Base-by-base conservation (phyloP, 192 early-diverging fungal species). In the Gamsiella multidivaricata region DNA sequence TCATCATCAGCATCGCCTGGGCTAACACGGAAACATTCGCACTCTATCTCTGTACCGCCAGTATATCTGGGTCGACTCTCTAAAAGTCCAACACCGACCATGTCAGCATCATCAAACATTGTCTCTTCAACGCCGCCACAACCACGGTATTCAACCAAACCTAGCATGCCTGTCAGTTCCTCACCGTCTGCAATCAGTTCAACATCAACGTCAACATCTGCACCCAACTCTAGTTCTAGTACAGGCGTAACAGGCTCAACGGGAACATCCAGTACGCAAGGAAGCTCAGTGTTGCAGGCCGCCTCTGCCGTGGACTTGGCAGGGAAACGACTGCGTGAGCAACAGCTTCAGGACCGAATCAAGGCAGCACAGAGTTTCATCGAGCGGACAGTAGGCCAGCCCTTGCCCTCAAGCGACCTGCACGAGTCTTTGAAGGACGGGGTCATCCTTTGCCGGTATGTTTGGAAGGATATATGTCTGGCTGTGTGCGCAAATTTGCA, bases 391-490 rank as follows among this genome's bases (percentile, higher is more conserved):
- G 73, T 91, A 3, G 88, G 82, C 7, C 62, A 81, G 32, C 79
- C 83, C 53, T 82, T 94, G 18, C 83, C 88, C 3, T 79, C 80
- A 14, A 80, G 80, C 31, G 84, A 87, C 54, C 74, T 94, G 23
- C 87, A 88, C 32, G 69, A 79, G 9, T 83, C 85, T 29, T 83
- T 95, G 15, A 88, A 88, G 61, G 91, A 93, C 60, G 94, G 93
- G 32, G 89, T 93, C 5, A 67, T 94, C 5, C 85, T 95, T 37
- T 95, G 94, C 85, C 86, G 83, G 89, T 91, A 84, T 5, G 59
- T 63, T 47, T 55, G 51, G 3, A 17, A 22, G n/a, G n/a, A n/a
- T n/a, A 18, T 17, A 33, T 50, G 51, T 43, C 23, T 53, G 79
- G 83, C 54, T 17, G 28, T 22, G 59, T 8, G 55, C 12, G 37